Evolutionary conservation across 257 asterid species (phyloP), one percentile per base, ranked within the genome.

Genomic region (Solanum phureja): DNA sequence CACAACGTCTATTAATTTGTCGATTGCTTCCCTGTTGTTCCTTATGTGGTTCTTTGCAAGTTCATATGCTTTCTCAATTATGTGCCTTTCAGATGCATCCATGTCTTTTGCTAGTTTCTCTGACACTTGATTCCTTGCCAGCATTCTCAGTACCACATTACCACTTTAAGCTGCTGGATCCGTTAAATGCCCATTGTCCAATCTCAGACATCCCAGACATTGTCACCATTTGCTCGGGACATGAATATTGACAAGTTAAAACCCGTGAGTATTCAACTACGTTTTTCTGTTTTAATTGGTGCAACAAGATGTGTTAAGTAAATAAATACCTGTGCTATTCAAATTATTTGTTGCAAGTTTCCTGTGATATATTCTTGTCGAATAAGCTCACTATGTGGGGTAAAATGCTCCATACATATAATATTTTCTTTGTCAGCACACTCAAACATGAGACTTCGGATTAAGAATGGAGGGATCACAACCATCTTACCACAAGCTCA

Each of bases 101-200:
- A 92, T 94, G 85, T 92, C 98, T 89, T 92, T 90, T 4, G 96
- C 96, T 42, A 94, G 95, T 89, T 92, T 94, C 89, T 95, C 95
- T 9, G 98, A 92, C 95, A 94, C 92, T 83, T 88, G 92, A 84
- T 93, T 95, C 92, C 96, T 91, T 12, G 94, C 94, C 10, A 95
- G 87, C 97, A 92, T 95, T 86, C 98, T 93, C 87, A 93, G 35
- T 49, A 94, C 95, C 86, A 95, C 40, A 82, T 95, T 97, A 19
- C 95, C 73, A 90, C 93, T 95, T 87, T 92, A 94, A 4, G 58
- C 91, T n/a, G 88, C 90, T 77, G 94, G 94, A 86, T 94, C 95
- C 19, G 87, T 83, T 91, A 93, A 75, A 66, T 3, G 93, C 89
- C 94, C 94, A 93, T 11, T 98, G 94, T 14, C 96, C 94, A 24